These are phyloP conservation scores for Magnusiomyces magnusii DNA, from an alignment of 1,139 yeast species.

Conservation along the genomic window DNA sequence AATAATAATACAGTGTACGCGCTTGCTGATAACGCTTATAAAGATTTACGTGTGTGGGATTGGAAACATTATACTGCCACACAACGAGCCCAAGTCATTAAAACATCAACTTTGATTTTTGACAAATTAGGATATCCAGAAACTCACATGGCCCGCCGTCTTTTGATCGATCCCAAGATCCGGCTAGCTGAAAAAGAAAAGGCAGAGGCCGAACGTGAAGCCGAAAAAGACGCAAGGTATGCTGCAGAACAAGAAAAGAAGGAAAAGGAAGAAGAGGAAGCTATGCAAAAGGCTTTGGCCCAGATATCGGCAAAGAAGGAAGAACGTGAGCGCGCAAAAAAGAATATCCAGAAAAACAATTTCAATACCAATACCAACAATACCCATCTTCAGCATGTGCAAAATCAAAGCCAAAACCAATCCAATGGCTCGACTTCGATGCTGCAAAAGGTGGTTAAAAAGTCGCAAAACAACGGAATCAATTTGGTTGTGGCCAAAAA, in stretches of 20 bases:
- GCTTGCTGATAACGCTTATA: slow-evolving; percentile 29
- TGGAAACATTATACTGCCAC: slow-evolving; percentile 32
- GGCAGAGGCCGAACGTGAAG: slow-evolving; percentile 12
- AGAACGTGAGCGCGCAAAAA: slow-evolving; percentile 2
- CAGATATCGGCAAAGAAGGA: slow-evolving; percentile 10
- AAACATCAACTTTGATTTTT: slow-evolving; percentile 28
- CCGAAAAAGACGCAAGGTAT: slow-evolving; percentile 9
- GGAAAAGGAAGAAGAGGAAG: slow-evolving; percentile 8
- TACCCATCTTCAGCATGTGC: too few relatives aligned
- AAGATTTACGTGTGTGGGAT: slow-evolving; percentile 34
- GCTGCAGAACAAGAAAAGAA: slow-evolving; percentile 10
- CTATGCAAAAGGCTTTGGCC: slow-evolving; percentile 7
- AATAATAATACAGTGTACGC: slow-evolving; percentile 12
- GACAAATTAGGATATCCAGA: slow-evolving; percentile 27
- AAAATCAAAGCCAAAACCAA: not conserved
- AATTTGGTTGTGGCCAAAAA: not conserved
- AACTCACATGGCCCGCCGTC: slow-evolving; percentile 30
- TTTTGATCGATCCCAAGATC: slow-evolving; percentile 29
- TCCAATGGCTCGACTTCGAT: slow-evolving; percentile 4
- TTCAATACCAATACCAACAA: not conserved
- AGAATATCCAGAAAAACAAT: not conserved
- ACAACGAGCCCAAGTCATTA: slow-evolving; percentile 30
- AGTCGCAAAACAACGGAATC: not conserved
- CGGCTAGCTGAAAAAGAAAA: slow-evolving; percentile 18
- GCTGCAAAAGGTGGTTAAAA: slow-evolving; percentile 8